Evolutionary conservation across 148 eudicot species (phyloP), one percentile per base, ranked within the genome.

Genomic region (Beta vulgaris): DNA sequence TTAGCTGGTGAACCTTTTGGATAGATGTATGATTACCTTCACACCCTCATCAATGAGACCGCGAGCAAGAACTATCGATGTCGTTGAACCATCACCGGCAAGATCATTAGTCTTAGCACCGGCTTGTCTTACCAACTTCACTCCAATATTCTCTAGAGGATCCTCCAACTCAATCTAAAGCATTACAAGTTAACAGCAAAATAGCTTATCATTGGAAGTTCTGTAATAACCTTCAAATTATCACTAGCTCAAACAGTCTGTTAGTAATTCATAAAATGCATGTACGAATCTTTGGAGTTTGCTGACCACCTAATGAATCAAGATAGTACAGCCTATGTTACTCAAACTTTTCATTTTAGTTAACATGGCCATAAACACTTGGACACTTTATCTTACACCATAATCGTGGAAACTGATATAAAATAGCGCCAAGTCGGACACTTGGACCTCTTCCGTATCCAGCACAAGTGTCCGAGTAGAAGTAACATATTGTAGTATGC

Each of bases 81-180:
- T 91, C 1, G 98, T 94, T 58, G 89, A 88, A 64, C 98, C 98
- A 82, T 94, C 98, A 72, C 97, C 98, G 72, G 97, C 97, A 60
- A 91, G 87, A 57, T 94, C 93, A 83, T 94, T 94, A 26, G 98
- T 94, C 77, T 87, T 94, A 25, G 98, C 97, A 75, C 93, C 98
- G 44, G 98, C 97, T 80, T 90, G 97, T 62, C 98, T 91, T 54
- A 94, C 91, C 64, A 94, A 83, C 84, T 91, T 94, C 37, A 89
- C 97, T 77, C 98, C 98, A 32, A 94, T 85, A 73, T 91, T 86
- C 82, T 91, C 97, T 76, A 91, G 9, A 59, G 97, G 96, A 67
- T 94, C 98, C 62, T 88, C 97, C 77, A 94, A 80, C 82, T 90
- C 96, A 84, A 94, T 89, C 98, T 94, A 76, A 18, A 70, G 29